Base-by-base conservation (phyloP, 805 yeast species). In the Lipomyces sp. region DNA sequence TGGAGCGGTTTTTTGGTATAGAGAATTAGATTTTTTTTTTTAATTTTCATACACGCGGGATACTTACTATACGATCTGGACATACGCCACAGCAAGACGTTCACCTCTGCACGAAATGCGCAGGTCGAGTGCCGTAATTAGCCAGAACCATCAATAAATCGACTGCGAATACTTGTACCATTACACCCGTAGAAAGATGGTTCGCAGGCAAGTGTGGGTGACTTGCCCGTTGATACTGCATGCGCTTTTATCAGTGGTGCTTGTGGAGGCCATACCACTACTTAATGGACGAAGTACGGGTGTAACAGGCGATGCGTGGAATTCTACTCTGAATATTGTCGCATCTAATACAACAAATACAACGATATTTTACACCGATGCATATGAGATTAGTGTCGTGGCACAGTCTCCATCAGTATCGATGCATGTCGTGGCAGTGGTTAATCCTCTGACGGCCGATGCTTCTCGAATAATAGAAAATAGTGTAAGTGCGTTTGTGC, bases 381-480 rank as follows among this genome's bases (percentile, higher is more conserved):
- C 65, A 10, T 68, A 29, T 18, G 54, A 60, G 42, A 57, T 68
- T n/a, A 48, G 35, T 13, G 58, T 68, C 35, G 13, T 50, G 30
- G 56, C 63, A 30, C 24, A 7, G 29, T 45, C 65, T 10, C 59
- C 48, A 1, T 54, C 63, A 7, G 33, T 57, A 29, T 45, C 58
- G 35, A 35, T 65, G 60, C 45, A 48, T 10, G 53, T 45, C 53
- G 35, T 60, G 11, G 67, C 66, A 8, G 13, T 42, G 10, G 51
- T 68, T 13, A 59, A 65, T 35, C 64, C 70, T 15, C 34, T 68
- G 56, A 63, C 71, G 15, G 63, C 53, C 34, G 69, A 65, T 8
- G 71, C 71, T 15, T 34, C 67, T 4, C 29, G 57, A 35, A 51
- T 53, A 35, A 51, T 53, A 2, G 63, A 53, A 11, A 50, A 24